These are phyloP conservation scores for Gaeumannomyces sp. DNA, from an alignment of 2,329 filamentous ascomycete species.

Conservation along the genomic window DNA sequence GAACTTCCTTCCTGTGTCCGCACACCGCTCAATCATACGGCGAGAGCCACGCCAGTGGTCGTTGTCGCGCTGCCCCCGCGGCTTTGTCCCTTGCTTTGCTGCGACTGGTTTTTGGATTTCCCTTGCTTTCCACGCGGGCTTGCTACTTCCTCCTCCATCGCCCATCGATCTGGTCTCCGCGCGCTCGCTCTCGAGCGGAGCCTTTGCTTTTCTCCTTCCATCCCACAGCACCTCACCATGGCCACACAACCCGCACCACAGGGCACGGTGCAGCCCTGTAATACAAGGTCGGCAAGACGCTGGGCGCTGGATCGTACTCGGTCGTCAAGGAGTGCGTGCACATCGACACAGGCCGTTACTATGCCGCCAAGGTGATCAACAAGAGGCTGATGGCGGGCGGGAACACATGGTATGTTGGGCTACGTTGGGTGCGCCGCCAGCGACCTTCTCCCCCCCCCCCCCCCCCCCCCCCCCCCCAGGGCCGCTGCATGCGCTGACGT, in stretches of 20 bases:
- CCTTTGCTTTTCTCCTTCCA: neutral
- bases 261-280: conserved; percentile 75
- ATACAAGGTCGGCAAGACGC: conserved; percentile 97
- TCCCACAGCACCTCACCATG: conserved; percentile 8
- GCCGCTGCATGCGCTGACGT: neutral
- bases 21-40: neutral
- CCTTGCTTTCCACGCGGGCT: neutral
- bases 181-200: neutral
- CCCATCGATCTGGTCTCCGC: neutral
- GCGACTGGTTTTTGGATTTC: neutral
- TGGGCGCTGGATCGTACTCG: conserved; percentile 94
- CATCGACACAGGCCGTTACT: conserved; percentile 95
- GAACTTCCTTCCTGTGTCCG: neutral
- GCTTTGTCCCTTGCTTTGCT: neutral
- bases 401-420: conserved; percentile 82
- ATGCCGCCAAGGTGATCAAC: conserved; percentile 99
- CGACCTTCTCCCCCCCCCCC: neutral
- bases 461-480: neutral
- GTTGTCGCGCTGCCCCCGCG: too few relatives aligned
- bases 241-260: conserved; percentile 14
- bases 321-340: conserved; percentile 99
- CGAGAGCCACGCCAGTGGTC: neutral
- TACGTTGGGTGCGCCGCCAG: neutral
- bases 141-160: neutral
- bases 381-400: conserved; percentile 92